Percentiles rank a stretch among this genome's conserved stretches.
Evolutionary conservation across 2,329 filamentous ascomycete genomes (phyloP).

Genomic region (Uncinocarpus reesii): DNA sequence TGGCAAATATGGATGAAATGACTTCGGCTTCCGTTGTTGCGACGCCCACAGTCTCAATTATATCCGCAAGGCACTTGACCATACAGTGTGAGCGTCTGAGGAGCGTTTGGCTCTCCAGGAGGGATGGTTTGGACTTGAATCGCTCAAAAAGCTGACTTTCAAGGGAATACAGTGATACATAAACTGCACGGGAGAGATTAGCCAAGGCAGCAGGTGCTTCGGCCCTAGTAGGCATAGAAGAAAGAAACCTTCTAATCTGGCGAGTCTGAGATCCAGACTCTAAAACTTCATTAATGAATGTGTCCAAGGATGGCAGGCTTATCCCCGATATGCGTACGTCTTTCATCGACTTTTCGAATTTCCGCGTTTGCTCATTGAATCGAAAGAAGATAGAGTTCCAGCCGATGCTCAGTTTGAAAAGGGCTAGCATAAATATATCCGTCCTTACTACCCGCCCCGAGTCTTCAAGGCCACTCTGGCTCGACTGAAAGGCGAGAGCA

Average conservation of each 20-base stretch:
- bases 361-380: slow-evolving; percentile 28
- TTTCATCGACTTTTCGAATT: slow-evolving; percentile 34
- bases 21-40: slow-evolving; percentile 49
- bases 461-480: slow-evolving; percentile 18
- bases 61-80: slow-evolving; percentile 27
- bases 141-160: slow-evolving; percentile 27
- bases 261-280: slow-evolving; percentile 32
- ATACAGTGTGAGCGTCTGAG: slow-evolving; percentile 33
- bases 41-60: slow-evolving; percentile 39
- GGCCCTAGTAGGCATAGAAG: slow-evolving; percentile 21
- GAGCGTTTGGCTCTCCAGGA: slow-evolving; percentile 30
- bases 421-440: slow-evolving; percentile 32
- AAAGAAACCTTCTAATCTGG: slow-evolving; percentile 28
- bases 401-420: slow-evolving; percentile 35
- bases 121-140: slow-evolving; percentile 23
- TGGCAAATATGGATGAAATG: slow-evolving; percentile 51
- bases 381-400: slow-evolving; percentile 38
- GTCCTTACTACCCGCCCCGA: slow-evolving; percentile 27
- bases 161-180: slow-evolving; percentile 30
- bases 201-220: slow-evolving; percentile 27
- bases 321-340: slow-evolving; percentile 43
- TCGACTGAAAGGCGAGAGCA: slow-evolving; percentile 24
- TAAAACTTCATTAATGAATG: slow-evolving; percentile 25
- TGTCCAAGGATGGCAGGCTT: slow-evolving; percentile 36
- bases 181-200: slow-evolving; percentile 27